Base-by-base conservation (phyloP, 169 alveolate species). In the Eimeria sp. region DNA sequence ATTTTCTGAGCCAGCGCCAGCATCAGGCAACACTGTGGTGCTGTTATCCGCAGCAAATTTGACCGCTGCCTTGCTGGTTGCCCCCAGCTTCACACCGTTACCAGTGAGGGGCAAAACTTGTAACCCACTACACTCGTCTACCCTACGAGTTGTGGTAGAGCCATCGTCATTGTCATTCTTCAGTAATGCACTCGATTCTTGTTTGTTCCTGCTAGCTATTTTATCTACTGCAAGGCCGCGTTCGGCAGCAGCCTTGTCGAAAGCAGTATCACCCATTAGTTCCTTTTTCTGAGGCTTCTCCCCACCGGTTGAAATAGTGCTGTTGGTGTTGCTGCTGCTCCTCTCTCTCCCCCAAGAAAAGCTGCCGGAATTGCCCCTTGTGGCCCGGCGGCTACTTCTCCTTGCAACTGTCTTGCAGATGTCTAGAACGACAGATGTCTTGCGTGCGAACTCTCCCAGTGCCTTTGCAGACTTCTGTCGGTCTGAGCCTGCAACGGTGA, bases 381-480 rank as follows among this genome's bases (percentile, higher is more conserved):
- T 11, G 62, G 85, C 94, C 83, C 43, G 23, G 16, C 94, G 82
- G 64, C 83, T 87, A 33, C 94, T 46, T 43, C 46, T 87, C 82
- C 60, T 37, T 13, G 94, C 94, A 37, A 87, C 94, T 64, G 83
- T 87, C 83, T 87, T 87, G 94, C 94, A 87, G 64, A 87, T 87
- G 46, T 87, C 94, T 56, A 87, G 33, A 30, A 62, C 94, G 37
- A 66, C 62, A 18, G 94, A 87, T 4, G 94, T 87, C 72, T 87
- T 87, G 82, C 60, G 94, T 14, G 83, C 94, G 9, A 87, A 87
- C 49, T 87, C 94, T n/a, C 49, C 94, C n/a, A 87, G 56, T 49
- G 94, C 94, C 71, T 87, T 87, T 43, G 94, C 94, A 40, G 94
- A 87, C 83, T 87, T 87, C 16, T 27, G 83, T 72, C 56, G 60